Base-by-base conservation (phyloP, 495 filamentous ascomycete species). In the Penicillium canescens region DNA sequence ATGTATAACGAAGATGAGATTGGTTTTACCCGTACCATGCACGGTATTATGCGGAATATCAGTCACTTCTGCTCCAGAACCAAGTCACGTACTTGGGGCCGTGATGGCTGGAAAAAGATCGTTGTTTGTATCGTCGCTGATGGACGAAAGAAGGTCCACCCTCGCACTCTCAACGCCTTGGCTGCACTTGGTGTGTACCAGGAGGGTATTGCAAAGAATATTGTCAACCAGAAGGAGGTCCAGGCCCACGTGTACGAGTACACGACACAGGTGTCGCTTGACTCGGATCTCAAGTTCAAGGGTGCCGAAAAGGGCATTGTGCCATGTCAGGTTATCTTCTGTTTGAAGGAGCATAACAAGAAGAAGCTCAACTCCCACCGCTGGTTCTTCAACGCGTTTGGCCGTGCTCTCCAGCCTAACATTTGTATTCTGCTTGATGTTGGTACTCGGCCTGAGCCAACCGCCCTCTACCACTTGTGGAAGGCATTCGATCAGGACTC, bases 351-450 rank as follows among this genome's bases (percentile, higher is more conserved):
- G 66, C 91, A 96, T 73, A 99, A 99, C 69, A 80, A 86, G 62
- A 96, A 96, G 78, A 99, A 98, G 75, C 80, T 99, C 45, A 99
- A 99, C 75, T 96, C 91, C 5, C 95, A 99, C 74, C 85, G 95
- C 45, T 99, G 95, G 95, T 96, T 97, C 74, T 99, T 99, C 76
- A 98, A 99, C 68, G 95, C 93, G 3, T 96, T 99, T 55, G 95
- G 95, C 50, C 86, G 88, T 57, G 89, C 92, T 3, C 78, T 99
- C 11, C 92, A 90, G 46, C 95, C 95, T 0, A 98, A 99, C 55
- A 89, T 99, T 41, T 98, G 95, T 70, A 95, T 98, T 66, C 74
- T 98, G 45, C 86, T 98, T 8, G 94, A 98, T 67, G 95, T 97
- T 18, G 95, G 95, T 39, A 98, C 94, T 0, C 88, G 90, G 50